Base-by-base conservation (phyloP, 2,329 filamentous ascomycete genomes). In the Diaporthe sp. region DNA sequence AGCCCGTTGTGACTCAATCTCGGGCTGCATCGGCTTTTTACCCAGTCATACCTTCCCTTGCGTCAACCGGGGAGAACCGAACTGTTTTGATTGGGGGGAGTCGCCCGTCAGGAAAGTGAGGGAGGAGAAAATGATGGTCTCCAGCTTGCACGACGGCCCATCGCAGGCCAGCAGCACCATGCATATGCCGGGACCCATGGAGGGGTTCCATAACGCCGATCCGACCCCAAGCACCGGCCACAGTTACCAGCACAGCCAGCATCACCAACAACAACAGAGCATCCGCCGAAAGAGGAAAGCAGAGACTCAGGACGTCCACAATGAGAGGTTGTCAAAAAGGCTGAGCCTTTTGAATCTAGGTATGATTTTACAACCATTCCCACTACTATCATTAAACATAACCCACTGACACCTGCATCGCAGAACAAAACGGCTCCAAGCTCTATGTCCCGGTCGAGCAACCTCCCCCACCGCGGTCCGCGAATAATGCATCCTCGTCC, bases 341-440 rank as follows among this genome's bases (percentile, higher is more conserved):
- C 88, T 98, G 82, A 94, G 94, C 81, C 86, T 94, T 69, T 88
- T 98, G 72, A 95, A 96, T 81, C 85, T 98, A 77, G 94, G 95
- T 97, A 90, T 72, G 86, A 83, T 73, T 53, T 53, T 77, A 15
- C 72, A 65, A 44, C 68, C 75, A 73, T 69, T 63, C 37, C 61
- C 17, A 70, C 42, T 12, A 19, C 0, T 42, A 15, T 15, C 37
- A 32, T 47, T 9, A 35, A 51, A 3, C 12, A 17, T 25, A 5
- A 42, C 35, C 35, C 8, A 15, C 50, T 72, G 39, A 55, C 74
- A 74, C 73, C 66, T 76, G 53, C 58, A 37, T 44, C 42, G 74
- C 83, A 93, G 91, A 94, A 79, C 85, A 88, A 79, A 87, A 89
- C 84, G 90, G 91, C 78, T 82, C 86, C 78, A 92, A 91, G 79